Evolutionary conservation across 345 rosid genomes (phyloP).

Genomic region (Salix suchowensis): DNA sequence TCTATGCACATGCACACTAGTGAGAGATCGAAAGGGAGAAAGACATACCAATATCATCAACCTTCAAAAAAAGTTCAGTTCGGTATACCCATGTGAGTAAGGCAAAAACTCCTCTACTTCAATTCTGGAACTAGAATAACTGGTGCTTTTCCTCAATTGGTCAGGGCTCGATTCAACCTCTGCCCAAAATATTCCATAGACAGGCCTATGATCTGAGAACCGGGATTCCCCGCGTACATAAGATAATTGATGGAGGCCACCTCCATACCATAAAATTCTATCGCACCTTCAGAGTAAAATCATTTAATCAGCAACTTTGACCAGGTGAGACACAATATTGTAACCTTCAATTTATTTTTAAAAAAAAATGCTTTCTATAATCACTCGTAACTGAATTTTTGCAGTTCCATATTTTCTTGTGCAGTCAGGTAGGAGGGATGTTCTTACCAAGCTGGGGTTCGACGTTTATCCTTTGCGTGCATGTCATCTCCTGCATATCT

Average conservation of each 20-base stretch:
- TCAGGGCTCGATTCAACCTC: constrained; percentile 83
- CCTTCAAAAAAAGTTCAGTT: constrained; percentile 76
- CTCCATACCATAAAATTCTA: constrained; percentile 90
- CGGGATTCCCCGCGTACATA: constrained; percentile 92
- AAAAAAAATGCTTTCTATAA: background rate
- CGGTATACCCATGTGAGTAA: constrained; percentile 84
- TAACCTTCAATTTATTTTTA: background rate
- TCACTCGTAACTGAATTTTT: background rate
- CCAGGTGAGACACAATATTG: background rate
- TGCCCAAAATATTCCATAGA: constrained; percentile 84
- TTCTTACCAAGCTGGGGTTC: constrained; percentile 96
- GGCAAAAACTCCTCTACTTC: constrained; percentile 94
- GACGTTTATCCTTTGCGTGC: constrained; percentile 94
- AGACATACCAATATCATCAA: constrained; percentile 14
- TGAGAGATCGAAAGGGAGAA: background rate
- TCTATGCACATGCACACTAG: background rate
- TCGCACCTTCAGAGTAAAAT: constrained; percentile 63
- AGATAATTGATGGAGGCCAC: constrained; percentile 83
- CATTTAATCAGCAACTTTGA: constrained; percentile 16
- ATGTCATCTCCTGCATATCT: constrained; percentile 86
- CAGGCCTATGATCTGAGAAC: constrained; percentile 98
- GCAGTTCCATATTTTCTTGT: background rate
- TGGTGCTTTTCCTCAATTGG: constrained; percentile 64
- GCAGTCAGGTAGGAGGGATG: background rate
- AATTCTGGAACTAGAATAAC: constrained; percentile 69